A percentile compares a stretch with the other conserved stretches of the same genome.
Evolutionary conservation across 78 protist genomes (phyloP).

Genomic region (Dictyostelium brefeldianum): DNA sequence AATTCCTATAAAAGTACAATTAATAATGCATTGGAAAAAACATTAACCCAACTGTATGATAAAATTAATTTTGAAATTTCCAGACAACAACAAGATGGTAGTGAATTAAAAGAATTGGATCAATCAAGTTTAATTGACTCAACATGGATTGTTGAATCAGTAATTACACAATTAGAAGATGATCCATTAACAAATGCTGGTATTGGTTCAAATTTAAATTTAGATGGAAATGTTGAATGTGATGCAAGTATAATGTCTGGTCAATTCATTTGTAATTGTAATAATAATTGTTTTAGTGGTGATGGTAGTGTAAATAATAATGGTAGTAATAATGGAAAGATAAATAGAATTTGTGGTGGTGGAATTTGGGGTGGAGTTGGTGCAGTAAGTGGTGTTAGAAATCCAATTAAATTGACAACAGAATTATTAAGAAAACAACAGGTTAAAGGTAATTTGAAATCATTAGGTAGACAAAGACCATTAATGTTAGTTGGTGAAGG

Average conservation of each 20-base stretch:
- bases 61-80: not conserved
- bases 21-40: conserved; percentile 4
- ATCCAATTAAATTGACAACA: conserved; percentile 60
- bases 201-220: conserved; percentile 72
- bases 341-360: conserved; percentile 48
- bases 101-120: not conserved
- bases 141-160: conserved; percentile 38
- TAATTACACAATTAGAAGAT: conserved; percentile 56
- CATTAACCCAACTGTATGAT: not conserved
- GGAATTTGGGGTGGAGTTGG: conserved; percentile 79
- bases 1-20: conserved; percentile 28
- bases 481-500: conserved; percentile 71
- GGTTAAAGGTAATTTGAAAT: conserved; percentile 1
- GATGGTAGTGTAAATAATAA: not conserved
- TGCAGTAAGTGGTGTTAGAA: conserved; percentile 68
- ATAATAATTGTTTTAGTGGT: conserved; percentile 10
- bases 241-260: conserved; percentile 82
- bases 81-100: not conserved
- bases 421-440: conserved; percentile 46
- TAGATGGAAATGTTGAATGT: conserved; percentile 77
- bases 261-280: conserved; percentile 24
- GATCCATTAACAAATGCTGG: conserved; percentile 82
- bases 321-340: not conserved
- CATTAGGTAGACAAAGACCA: conserved; percentile 84
- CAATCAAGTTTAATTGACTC: not conserved